Percentiles rank a stretch among this genome's conserved stretches.
These are phyloP conservation scores for Exophiala dermatitidis DNA, from an alignment of 2,329 filamentous ascomycete species.

Conservation along the genomic window DNA sequence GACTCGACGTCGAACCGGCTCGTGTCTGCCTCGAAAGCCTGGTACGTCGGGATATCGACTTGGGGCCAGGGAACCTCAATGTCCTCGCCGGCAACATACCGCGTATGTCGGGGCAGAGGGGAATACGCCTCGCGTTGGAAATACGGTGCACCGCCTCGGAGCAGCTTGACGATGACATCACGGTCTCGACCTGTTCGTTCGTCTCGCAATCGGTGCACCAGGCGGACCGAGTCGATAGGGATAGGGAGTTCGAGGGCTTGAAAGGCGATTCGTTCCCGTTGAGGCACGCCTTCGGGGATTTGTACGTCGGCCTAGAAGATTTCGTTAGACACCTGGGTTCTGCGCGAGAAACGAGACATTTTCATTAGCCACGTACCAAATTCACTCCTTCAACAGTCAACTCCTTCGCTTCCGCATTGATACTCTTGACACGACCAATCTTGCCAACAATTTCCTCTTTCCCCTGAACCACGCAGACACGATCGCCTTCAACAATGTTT, in stretches of 20 bases:
- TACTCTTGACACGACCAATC: constrained; percentile 62
- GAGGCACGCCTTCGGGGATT: constrained; percentile 34
- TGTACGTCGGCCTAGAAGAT: constrained; percentile 36
- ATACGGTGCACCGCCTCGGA: constrained; percentile 49
- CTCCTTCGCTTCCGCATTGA: constrained; percentile 51
- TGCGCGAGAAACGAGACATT: neutral
- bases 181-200: constrained; percentile 42
- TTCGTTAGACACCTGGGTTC: neutral
- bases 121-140: constrained; percentile 46
- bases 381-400: constrained; percentile 58
- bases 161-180: constrained; percentile 71
- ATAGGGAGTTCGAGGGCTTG: constrained; percentile 51
- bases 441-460: constrained; percentile 63
- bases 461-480: constrained; percentile 74
- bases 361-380: constrained; percentile 50
- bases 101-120: constrained; percentile 36
- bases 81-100: constrained; percentile 55
- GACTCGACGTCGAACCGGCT: constrained; percentile 67
- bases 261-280: constrained; percentile 33
- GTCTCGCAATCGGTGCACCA: constrained; percentile 69
- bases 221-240: constrained; percentile 65
- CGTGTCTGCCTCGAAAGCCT: constrained; percentile 62
- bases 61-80: constrained; percentile 71
- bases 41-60: constrained; percentile 42
- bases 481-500: constrained; percentile 61